Evolutionary conservation across 257 asterid genomes (phyloP).

Genomic region (Cruciata laevipes): DNA sequence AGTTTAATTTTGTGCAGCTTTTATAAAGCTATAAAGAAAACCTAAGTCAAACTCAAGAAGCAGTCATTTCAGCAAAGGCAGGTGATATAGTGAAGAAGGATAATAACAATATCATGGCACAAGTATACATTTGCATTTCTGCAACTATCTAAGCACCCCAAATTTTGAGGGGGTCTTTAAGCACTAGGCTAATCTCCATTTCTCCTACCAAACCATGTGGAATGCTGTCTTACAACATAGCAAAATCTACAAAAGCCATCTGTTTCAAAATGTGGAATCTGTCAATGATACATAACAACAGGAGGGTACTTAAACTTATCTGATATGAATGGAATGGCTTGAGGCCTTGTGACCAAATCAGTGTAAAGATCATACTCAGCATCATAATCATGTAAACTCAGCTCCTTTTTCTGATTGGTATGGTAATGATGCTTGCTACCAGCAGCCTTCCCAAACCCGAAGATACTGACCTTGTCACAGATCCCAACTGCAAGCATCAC

Average conservation of each 20-base stretch:
- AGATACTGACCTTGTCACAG: slow-evolving; percentile 75
- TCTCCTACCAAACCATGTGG: slow-evolving; percentile 5
- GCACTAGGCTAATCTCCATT: neutral
- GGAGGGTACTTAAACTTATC: slow-evolving; percentile 65
- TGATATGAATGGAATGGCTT: slow-evolving; percentile 64
- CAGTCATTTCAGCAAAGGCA: neutral
- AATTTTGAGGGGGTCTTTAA: neutral
- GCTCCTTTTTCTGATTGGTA: slow-evolving; percentile 80
- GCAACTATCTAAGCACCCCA: neutral
- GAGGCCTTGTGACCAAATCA: slow-evolving; percentile 49
- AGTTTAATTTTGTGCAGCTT: no score
- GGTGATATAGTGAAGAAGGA: neutral
- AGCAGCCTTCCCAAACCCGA: slow-evolving; percentile 77
- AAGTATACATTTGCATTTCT: slow-evolving; percentile 14
- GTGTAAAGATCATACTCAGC: slow-evolving; percentile 82
- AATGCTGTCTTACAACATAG: neutral
- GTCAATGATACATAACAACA: slow-evolving; percentile 52
- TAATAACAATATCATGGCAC: neutral
- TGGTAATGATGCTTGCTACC: slow-evolving; percentile 84
- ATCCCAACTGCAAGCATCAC: slow-evolving; percentile 77
- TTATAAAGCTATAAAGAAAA: neutral
- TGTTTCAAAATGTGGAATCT: neutral
- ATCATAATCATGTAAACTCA: slow-evolving; percentile 75
- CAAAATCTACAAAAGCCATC: slow-evolving; percentile 9
- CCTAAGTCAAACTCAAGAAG: neutral